Conservation (phyloP, 2,329 filamentous ascomycete genomes). For the Pseudocercospora vitis region DNA sequence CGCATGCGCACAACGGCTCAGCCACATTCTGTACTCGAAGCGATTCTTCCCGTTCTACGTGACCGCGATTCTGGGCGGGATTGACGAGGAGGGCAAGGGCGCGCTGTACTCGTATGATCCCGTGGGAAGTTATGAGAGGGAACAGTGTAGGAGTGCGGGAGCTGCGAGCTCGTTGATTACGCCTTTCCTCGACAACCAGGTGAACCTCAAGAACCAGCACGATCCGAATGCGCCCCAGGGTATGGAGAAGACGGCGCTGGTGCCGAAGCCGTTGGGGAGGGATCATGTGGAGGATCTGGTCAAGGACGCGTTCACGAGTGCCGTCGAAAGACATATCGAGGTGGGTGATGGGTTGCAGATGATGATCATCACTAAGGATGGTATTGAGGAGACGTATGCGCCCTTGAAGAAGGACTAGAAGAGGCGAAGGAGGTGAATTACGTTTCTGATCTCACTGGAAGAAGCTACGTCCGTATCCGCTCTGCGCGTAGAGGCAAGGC, state of each 20-base stretch:
- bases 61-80: slow-evolving; percentile 85
- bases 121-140: slow-evolving; percentile 94
- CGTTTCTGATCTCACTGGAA: no score
- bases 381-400: slow-evolving; percentile 80
- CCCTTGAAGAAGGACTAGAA: slow-evolving; percentile 82
- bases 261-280: slow-evolving; percentile 66
- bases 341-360: slow-evolving; percentile 96
- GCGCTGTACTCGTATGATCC: slow-evolving; percentile 97
- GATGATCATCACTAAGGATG: slow-evolving; percentile 84
- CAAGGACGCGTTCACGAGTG: slow-evolving; percentile 96
- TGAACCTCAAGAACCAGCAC: slow-evolving; percentile 99
- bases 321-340: slow-evolving; percentile 98
- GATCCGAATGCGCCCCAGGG: slow-evolving; percentile 81
- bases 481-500: no score
- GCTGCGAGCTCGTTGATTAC: slow-evolving; percentile 87
- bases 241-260: slow-evolving; percentile 72
- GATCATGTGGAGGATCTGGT: slow-evolving; percentile 81
- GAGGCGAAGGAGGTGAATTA: no score
- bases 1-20: slow-evolving; percentile 90
- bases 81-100: slow-evolving; percentile 92
- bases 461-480: no score
- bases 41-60: slow-evolving; percentile 99
- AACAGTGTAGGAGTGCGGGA: slow-evolving; percentile 91
- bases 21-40: slow-evolving; percentile 94
- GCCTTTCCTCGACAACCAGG: slow-evolving; percentile 98